A percentile compares a stretch with the other conserved stretches of the same genome.
These are phyloP conservation scores for Collariella sp. DNA, from an alignment of 495 filamentous ascomycete species.

Conservation along the genomic window DNA sequence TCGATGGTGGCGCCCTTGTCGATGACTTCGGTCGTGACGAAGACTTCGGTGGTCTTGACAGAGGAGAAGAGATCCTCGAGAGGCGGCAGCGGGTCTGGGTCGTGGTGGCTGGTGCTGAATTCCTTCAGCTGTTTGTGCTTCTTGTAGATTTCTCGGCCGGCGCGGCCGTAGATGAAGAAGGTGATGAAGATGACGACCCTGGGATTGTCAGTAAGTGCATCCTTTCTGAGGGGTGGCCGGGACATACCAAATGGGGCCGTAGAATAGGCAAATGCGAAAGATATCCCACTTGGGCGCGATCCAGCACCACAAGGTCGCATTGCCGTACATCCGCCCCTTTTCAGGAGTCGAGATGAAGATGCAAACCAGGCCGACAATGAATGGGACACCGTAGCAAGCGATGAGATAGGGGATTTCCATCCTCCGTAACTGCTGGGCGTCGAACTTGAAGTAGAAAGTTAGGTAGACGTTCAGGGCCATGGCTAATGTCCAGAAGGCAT, in stretches of 20 bases:
- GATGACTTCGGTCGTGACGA: constrained; percentile 38
- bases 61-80: constrained; percentile 34
- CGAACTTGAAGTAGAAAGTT: constrained; percentile 73
- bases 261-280: constrained; percentile 68
- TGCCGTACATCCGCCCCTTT: constrained; percentile 58
- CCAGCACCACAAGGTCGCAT: constrained; percentile 85
- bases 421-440: constrained; percentile 52
- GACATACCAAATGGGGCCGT: constrained; percentile 70
- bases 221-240: not conserved
- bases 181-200: constrained; percentile 60
- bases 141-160: constrained; percentile 61
- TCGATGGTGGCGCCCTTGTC: constrained; percentile 9
- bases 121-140: constrained; percentile 41
- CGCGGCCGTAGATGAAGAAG: constrained; percentile 62
- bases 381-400: constrained; percentile 67
- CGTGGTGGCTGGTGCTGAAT: constrained; percentile 22
- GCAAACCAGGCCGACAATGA: constrained; percentile 58
- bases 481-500: constrained; percentile 70
- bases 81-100: constrained; percentile 7
- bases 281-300: constrained; percentile 55
- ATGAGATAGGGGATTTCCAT: constrained; percentile 68
- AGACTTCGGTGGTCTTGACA: constrained; percentile 52
- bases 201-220: not conserved
- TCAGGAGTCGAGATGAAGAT: constrained; percentile 48
- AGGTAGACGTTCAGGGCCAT: constrained; percentile 88